Evolutionary conservation across 1,284 basidiomycete species (phyloP), one percentile per base, ranked within the genome.

Genomic region (Austropuccinia psidii): DNA sequence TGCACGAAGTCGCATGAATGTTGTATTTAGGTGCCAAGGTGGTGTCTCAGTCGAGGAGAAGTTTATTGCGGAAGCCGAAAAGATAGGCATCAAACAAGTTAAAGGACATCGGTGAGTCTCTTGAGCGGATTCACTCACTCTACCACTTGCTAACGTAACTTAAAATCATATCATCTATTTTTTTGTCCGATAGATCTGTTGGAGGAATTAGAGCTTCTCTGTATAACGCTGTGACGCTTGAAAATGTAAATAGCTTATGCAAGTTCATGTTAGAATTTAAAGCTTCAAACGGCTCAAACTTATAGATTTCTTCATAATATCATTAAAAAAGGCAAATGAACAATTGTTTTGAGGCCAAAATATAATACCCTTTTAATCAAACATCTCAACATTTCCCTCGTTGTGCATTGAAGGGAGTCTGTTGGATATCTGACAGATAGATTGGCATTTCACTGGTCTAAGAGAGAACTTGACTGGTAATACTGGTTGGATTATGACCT

Each of bases 191-290:
- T 78, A 62, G 76, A 58, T 77, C 76, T 21, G 76, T 80, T 49
- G 79, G 76, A 75, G 79, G 94, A 17, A 89, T 96, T 73, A 89
- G 96, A 19, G 87, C 90, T 4, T 96, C 93, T 21, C 83, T 98
- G 6, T 99, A 99, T 83, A 99, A 99, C 76, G 94, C 95, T 9
- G 85, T 98, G 75, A 89, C 90, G 1, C 87, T 93, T 76, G 88
- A 91, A 74, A 87, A 92, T 76, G 84, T 85, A 3, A 75, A 83
- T 75, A 79, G 78, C 19, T 77, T 86, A 31, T 83, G 82, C 58
- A 80, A 81, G 9, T 85, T 84, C 76, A 85, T 86, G 80, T 54
- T 35, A 19, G 49, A 52, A n/a, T 67, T 67, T 54, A n/a, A n/a
- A n/a, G n/a, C n/a, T n/a, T n/a, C n/a, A n/a, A n/a, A n/a, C n/a